phyloP scores from a whole-genome alignment of 2,329 filamentous ascomycete genomes.

The Aspergillus felis region DNA sequence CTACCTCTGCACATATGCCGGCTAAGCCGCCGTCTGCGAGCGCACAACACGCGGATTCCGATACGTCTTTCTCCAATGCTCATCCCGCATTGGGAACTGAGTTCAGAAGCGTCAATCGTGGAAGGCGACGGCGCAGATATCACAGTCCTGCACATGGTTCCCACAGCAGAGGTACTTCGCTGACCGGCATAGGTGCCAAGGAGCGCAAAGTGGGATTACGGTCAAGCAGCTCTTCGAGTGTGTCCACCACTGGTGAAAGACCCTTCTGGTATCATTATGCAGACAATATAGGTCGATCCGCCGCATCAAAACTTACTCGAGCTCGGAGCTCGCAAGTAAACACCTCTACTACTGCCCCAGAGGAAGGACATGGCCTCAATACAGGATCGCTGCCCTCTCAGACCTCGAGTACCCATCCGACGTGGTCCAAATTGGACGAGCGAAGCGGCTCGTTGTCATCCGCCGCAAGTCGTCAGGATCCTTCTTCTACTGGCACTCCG shows the following conservation, averaged over 20 bases:
- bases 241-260: constrained; percentile 46
- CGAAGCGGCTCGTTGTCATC: constrained; percentile 53
- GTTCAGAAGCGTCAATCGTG: constrained; percentile 51
- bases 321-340: background rate
- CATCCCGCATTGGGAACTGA: constrained; percentile 29
- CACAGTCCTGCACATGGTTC: constrained; percentile 55
- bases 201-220: constrained; percentile 52
- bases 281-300: background rate
- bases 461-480: constrained; percentile 40
- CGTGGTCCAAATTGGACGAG: constrained; percentile 53
- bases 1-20: constrained; percentile 6
- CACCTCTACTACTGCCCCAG: background rate
- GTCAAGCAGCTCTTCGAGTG: constrained; percentile 54
- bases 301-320: background rate
- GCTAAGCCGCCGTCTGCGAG: constrained; percentile 22
- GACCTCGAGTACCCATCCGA: background rate
- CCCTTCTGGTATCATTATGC: constrained; percentile 6
- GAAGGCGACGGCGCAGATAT: constrained; percentile 59
- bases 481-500: constrained; percentile 42
- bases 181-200: constrained; percentile 49
- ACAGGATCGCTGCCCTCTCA: background rate
- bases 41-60: constrained; percentile 21
- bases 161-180: constrained; percentile 51
- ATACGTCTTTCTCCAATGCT: constrained; percentile 38
- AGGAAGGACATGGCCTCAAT: background rate